Percentiles rank a stretch among this genome's conserved stretches.
Conservation (phyloP, 495 filamentous ascomycete species). For the Aspergillus steynii region DNA sequence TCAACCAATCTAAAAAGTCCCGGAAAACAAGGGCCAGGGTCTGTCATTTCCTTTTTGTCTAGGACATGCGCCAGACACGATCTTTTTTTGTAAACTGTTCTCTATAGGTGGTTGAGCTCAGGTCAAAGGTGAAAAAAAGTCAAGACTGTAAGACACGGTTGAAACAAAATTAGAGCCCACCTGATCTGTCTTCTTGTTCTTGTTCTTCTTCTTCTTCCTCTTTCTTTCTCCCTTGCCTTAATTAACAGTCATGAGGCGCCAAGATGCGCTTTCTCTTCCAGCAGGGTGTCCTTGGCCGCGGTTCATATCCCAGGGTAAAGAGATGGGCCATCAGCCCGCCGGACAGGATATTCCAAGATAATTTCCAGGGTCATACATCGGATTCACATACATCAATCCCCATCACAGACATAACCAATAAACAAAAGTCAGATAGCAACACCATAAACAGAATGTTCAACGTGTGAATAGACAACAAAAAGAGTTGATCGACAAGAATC, state of each 20-base stretch:
- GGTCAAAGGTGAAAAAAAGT: not conserved
- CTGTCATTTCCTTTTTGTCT: not conserved
- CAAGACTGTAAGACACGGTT: not conserved
- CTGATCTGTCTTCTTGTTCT: not conserved
- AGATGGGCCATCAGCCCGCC: not conserved
- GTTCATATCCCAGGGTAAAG: not conserved
- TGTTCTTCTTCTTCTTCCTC: too few species aligned
- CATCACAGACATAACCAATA: not conserved
- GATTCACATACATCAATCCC: slow-evolving; percentile 1
- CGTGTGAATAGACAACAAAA: not conserved
- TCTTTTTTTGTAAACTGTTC: not conserved
- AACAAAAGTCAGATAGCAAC: slow-evolving; percentile 2
- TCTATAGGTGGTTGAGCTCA: not conserved
- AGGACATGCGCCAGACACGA: not conserved
- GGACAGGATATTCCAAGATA: not conserved
- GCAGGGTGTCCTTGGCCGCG: not conserved
- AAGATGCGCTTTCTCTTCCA: not conserved
- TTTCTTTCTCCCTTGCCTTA: not conserved
- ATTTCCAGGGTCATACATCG: slow-evolving; percentile 1
- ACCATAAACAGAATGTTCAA: not conserved
- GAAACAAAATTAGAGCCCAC: not conserved
- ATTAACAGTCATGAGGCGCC: not conserved
- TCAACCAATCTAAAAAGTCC: not conserved
- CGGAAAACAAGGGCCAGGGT: not conserved
- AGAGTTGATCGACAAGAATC: not conserved